Evolutionary conservation across 805 yeast genomes (phyloP).

Genomic region (Metschnikowia orientalis): DNA sequence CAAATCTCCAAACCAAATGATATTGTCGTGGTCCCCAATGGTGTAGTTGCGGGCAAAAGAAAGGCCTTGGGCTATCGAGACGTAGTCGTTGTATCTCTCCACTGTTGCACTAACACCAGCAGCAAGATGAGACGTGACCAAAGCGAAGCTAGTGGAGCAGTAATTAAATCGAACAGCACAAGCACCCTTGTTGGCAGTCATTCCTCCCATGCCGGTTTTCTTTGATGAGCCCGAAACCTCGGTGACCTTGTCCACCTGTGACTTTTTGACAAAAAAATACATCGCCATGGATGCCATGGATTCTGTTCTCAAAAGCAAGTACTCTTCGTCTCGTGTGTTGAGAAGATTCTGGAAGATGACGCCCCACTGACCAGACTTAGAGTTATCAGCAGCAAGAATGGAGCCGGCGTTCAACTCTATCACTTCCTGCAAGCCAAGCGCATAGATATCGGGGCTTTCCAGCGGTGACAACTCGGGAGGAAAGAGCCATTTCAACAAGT

Average conservation of each 20-base stretch:
- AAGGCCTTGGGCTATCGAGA: slow-evolving; percentile 68
- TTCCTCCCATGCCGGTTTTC: slow-evolving; percentile 95
- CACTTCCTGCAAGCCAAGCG: slow-evolving; percentile 92
- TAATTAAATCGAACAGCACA: slow-evolving; percentile 85
- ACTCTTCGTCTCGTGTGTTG: slow-evolving; percentile 43
- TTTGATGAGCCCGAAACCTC: slow-evolving; percentile 92
- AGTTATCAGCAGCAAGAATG: slow-evolving; percentile 78
- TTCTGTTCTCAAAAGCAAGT: slow-evolving; percentile 67
- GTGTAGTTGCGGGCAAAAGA: slow-evolving; percentile 71
- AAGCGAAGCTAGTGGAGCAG: slow-evolving; percentile 71
- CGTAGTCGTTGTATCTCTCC: slow-evolving; percentile 84
- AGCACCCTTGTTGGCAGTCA: slow-evolving; percentile 96
- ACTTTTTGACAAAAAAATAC: slow-evolving; percentile 57
- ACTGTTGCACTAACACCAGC: slow-evolving; percentile 81
- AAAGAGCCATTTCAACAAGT: slow-evolving; percentile 74
- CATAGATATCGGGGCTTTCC: slow-evolving; percentile 68
- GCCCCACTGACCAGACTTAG: slow-evolving; percentile 79
- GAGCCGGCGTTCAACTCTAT: slow-evolving; percentile 92
- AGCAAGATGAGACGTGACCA: slow-evolving; percentile 88
- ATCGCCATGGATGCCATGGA: slow-evolving; percentile 68
- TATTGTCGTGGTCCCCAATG: slow-evolving; percentile 79
- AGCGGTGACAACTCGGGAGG: slow-evolving; percentile 50
- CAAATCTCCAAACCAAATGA: slow-evolving; percentile 93
- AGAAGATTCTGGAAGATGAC: slow-evolving; percentile 57
- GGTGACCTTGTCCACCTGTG: slow-evolving; percentile 43